Evolutionary conservation across 352 stramenopile genomes (phyloP), one percentile per base, ranked within the genome.

Genomic region (Globisporangium emineosum): DNA sequence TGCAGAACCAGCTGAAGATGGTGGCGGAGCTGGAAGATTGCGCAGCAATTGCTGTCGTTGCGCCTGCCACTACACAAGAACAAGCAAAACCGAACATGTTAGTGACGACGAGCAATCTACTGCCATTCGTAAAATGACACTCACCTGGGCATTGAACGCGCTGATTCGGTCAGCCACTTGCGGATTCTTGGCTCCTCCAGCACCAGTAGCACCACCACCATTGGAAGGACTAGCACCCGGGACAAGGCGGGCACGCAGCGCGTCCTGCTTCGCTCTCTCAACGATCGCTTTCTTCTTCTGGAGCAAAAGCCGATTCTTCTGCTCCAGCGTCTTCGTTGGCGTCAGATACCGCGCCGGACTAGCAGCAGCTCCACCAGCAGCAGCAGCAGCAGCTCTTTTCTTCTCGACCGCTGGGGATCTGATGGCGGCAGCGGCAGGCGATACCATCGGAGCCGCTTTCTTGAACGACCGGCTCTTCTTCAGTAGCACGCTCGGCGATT

Each of bases 81-180:
- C 54, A 30, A 50, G 25, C 19, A 62, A n/a, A n/a, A n/a, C n/a
- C n/a, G n/a, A 51, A 2, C 23, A 27, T 27, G 43, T 17, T 13
- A 29, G 4, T 51, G 43, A 25, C 9, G 35, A 42, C 9, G 32
- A 37, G 32, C 32, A 37, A 37, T 37, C 32, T 1, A 13, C 12
- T 37, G 32, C 12, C 32, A 37, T 37, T 8, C 51, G 15, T 8
- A 17, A 21, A 62, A 17, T 32, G 40, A 12, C 55, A 53, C 58
- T 37, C 50, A 85, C 79, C 69, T 87, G 71, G 23, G 60, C 66
- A 51, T 89, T 91, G 67, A 91, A 91, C 15, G 67, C 75, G n/a
- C 76, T 76, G 37, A 86, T 71, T 8, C 80, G 75, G 37, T 86
- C 71, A 8, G 56, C 52, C 3, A 75, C 47, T 3, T 45, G 52